Evolutionary conservation across 768 basidiomycete genomes (phyloP).

Genomic region (Crepidotus variabilis): DNA sequence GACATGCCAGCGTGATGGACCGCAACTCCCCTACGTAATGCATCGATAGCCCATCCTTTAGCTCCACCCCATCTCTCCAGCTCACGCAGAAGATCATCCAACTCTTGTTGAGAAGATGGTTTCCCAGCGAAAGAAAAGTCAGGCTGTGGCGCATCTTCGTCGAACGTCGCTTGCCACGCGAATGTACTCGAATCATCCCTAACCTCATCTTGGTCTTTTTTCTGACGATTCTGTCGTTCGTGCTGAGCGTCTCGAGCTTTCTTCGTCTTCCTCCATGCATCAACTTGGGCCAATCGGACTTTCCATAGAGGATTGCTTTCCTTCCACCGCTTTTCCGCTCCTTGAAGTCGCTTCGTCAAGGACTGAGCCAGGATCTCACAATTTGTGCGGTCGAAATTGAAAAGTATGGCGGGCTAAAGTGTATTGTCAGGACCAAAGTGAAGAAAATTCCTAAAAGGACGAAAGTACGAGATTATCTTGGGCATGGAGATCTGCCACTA

Average conservation of each 20-base stretch:
- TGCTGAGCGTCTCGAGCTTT: constrained; percentile 34
- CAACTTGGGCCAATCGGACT: constrained; percentile 45
- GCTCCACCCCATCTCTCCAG: constrained; percentile 30
- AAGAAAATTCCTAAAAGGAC: constrained; percentile 74
- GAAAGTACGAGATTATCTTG: constrained; percentile 45
- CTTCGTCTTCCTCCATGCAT: constrained; percentile 41
- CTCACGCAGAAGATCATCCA: constrained; percentile 42
- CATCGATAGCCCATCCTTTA: constrained; percentile 41
- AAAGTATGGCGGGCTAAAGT: too few relatives aligned
- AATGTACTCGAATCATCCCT: constrained; percentile 8
- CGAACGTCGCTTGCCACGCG: constrained; percentile 52
- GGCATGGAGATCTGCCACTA: constrained; percentile 56
- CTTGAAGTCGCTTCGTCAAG: constrained; percentile 32
- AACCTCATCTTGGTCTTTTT: constrained; percentile 21
- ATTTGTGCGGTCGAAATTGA: constrained; percentile 47
- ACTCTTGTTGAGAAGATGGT: constrained; percentile 41
- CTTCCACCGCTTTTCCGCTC: constrained; percentile 50
- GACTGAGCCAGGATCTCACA: constrained; percentile 51
- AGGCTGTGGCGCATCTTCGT: constrained; percentile 52
- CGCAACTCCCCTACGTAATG: constrained; percentile 57
- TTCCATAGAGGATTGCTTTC: constrained; percentile 42
- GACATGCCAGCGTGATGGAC: constrained; percentile 73
- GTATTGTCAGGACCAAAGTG: constrained; percentile 16
- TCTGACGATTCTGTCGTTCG: constrained; percentile 35
- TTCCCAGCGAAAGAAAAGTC: constrained; percentile 58